Evolutionary conservation across 2,329 filamentous ascomycete species (phyloP).

Genomic region (Cercospora sp.): DNA sequence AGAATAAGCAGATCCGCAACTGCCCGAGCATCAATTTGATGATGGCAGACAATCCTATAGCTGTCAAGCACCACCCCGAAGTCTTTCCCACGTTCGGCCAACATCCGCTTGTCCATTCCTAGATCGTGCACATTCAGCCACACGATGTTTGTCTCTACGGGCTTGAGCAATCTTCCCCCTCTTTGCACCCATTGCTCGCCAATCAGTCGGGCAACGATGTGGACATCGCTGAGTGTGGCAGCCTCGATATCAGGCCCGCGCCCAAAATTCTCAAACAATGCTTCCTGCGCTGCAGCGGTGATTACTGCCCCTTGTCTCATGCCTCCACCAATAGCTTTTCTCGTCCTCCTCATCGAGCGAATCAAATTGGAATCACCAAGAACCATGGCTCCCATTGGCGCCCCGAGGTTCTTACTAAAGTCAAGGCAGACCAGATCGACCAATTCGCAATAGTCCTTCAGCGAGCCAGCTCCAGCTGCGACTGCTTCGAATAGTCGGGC

Average conservation of each 20-base stretch:
- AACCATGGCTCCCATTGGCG: neutral
- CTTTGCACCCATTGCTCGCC: neutral
- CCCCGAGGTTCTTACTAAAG: neutral
- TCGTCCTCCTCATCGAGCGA: neutral
- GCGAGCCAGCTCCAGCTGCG: neutral
- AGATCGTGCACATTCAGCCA: neutral
- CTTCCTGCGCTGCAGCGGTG: neutral
- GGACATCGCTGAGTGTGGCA: neutral
- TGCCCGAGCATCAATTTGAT: neutral
- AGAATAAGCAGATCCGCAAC: neutral
- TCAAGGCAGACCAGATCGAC: neutral
- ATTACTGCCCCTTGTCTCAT: neutral
- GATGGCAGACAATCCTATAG: neutral
- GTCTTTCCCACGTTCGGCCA: neutral
- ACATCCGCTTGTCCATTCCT: neutral
- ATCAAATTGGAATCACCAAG: neutral
- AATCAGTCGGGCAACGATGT: neutral
- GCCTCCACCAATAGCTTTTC: neutral
- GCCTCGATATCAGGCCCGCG: neutral
- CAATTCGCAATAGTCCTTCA: neutral
- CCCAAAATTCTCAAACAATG: neutral
- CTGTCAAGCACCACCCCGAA: neutral
- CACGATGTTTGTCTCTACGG: neutral
- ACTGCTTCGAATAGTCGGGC: neutral
- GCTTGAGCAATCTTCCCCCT: neutral